A percentile compares a stretch with the other conserved stretches of the same genome.
Evolutionary conservation across 192 early-diverging fungal genomes (phyloP).

Genomic region (Podila epicladia): DNA sequence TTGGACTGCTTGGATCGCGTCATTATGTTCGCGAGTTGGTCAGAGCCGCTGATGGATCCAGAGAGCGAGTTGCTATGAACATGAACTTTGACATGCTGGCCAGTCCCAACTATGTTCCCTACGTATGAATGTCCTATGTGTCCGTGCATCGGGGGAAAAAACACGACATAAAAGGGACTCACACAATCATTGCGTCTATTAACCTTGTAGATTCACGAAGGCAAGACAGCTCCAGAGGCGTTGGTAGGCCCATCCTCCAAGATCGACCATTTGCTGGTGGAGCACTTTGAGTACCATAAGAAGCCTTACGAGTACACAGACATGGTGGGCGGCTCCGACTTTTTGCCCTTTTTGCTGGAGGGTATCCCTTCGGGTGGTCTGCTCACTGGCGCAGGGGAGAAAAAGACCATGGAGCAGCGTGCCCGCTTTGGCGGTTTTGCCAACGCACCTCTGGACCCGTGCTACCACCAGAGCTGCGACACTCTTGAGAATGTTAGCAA

Average conservation of each 20-base stretch:
- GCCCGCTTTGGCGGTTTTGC: conserved; percentile 70
- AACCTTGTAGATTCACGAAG: conserved; percentile 60
- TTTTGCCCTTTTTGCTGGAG: conserved; percentile 73
- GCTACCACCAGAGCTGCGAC: conserved; percentile 78
- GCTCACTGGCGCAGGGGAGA: conserved; percentile 68
- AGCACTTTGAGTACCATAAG: conserved; percentile 59
- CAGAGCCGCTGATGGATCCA: conserved; percentile 38
- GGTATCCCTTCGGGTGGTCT: conserved; percentile 71
- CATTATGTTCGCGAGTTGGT: conserved; percentile 65
- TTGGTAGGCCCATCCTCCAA: conserved; percentile 59
- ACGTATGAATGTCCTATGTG: conserved; percentile 28
- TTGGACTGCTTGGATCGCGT: conserved; percentile 72
- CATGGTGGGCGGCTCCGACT: conserved; percentile 73
- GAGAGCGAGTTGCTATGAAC: conserved; percentile 63
- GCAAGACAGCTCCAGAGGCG: conserved; percentile 63
- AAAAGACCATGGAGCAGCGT: conserved; percentile 66
- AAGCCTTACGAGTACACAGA: conserved; percentile 62
- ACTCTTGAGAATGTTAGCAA: conserved; percentile 70
- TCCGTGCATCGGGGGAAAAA: no score
- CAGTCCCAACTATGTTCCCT: conserved; percentile 75
- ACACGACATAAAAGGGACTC: no score
- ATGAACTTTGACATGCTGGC: conserved; percentile 82
- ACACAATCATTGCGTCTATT: no score
- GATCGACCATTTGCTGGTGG: conserved; percentile 68
- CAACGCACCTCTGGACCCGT: conserved; percentile 70